Percentiles rank a stretch among this genome's conserved stretches.
Conservation (phyloP, 768 basidiomycete genomes). For the Cubamyces sp. region DNA sequence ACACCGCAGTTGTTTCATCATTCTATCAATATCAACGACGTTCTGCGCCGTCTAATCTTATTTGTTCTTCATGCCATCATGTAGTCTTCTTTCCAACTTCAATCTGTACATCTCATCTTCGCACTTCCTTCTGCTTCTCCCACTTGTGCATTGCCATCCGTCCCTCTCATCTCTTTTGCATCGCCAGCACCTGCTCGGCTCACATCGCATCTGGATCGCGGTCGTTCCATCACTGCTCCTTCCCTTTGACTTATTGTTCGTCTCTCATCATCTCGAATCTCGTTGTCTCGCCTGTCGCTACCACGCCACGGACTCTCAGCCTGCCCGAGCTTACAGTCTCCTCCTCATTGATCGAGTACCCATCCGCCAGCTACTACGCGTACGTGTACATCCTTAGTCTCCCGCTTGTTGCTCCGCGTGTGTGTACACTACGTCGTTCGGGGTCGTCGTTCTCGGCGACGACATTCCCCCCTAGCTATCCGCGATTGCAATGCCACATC, state of each 20-base stretch:
- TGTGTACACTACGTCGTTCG: not conserved
- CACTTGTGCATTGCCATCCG: not conserved
- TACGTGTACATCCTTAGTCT: conserved; percentile 6
- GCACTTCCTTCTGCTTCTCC: not conserved
- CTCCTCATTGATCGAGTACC: not conserved
- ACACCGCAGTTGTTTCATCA: conserved; percentile 11
- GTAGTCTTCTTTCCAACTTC: not conserved
- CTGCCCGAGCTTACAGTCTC: conserved; percentile 1
- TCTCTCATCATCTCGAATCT: not conserved
- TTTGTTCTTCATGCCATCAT: conserved; percentile 1
- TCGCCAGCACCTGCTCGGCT: not conserved
- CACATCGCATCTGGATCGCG: conserved; percentile 17
- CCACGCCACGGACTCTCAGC: not conserved
- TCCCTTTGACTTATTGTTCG: not conserved
- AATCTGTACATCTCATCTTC: conserved; percentile 4
- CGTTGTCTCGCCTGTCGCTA: too few relatives aligned
- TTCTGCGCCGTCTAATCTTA: conserved; percentile 14
- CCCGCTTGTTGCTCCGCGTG: not conserved
- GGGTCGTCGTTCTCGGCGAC: too few relatives aligned
- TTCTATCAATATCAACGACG: conserved; percentile 5
- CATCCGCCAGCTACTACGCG: not conserved
- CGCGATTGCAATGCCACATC: too few relatives aligned
- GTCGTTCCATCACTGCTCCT: not conserved
- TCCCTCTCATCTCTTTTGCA: not conserved
- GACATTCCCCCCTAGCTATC: too few relatives aligned